Conservation (phyloP, 1,284 basidiomycete genomes). For the Cryptococcus sp. region DNA sequence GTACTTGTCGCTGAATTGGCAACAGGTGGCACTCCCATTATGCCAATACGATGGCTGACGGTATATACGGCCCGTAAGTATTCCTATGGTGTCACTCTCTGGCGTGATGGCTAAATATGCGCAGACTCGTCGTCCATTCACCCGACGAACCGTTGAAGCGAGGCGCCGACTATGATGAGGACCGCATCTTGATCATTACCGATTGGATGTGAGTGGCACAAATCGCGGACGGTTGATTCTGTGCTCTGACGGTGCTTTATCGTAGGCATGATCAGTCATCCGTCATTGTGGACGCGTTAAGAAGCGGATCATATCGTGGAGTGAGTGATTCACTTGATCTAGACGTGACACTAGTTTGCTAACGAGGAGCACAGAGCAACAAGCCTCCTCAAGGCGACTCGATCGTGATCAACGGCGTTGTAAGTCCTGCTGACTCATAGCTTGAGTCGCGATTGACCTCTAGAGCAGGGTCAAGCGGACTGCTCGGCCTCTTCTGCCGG, state of each 20-base stretch:
- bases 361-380: constrained; percentile 1
- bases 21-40: constrained; percentile 38
- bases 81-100: background rate
- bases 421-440: constrained; percentile 2
- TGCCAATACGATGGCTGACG: constrained; percentile 37
- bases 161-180: constrained; percentile 30
- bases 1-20: background rate
- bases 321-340: constrained; percentile 8
- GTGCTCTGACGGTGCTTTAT: background rate
- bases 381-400: constrained; percentile 25
- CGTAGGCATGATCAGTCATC: constrained; percentile 31
- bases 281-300: constrained; percentile 26
- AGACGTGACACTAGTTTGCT: background rate
- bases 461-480: constrained; percentile 4
- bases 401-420: constrained; percentile 30
- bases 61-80: constrained; percentile 30
- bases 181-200: constrained; percentile 25
- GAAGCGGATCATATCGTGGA: constrained; percentile 21
- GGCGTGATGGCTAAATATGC: background rate
- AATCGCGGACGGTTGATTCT: no score
- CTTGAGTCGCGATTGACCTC: background rate
- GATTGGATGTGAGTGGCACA: constrained; percentile 36
- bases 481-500: constrained; percentile 9
- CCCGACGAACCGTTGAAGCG: constrained; percentile 23
- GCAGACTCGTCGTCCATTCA: constrained; percentile 34